phyloP scores from a whole-genome alignment of 2,329 filamentous ascomycete species.

The Rutstroemia sp. region DNA sequence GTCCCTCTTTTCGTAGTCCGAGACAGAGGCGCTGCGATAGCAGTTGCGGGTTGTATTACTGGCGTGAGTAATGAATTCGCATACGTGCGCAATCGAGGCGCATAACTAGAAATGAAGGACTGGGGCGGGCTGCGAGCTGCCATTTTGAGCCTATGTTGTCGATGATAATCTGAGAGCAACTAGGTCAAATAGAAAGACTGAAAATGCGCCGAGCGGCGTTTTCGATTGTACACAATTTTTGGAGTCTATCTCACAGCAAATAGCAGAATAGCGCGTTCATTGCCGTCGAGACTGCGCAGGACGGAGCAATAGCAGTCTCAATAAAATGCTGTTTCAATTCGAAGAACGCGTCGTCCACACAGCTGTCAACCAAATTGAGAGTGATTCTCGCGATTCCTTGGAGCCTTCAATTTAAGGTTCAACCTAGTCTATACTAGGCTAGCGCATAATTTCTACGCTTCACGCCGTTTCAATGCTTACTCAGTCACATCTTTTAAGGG shows the following conservation, averaged over 20 bases:
- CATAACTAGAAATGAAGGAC: slow-evolving; percentile 85
- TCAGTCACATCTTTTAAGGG: too few species aligned
- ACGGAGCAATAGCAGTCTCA: not conserved
- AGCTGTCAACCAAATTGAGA: not conserved
- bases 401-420: not conserved
- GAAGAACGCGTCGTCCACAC: not conserved
- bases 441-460: too few species aligned
- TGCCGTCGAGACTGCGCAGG: not conserved
- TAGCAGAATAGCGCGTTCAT: not conserved
- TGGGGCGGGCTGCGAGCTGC: slow-evolving; percentile 51
- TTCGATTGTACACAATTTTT: not conserved
- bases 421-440: too few species aligned
- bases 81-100: slow-evolving; percentile 82
- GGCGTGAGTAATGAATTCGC: slow-evolving; percentile 88
- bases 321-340: not conserved
- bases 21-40: slow-evolving; percentile 56
- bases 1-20: slow-evolving; percentile 97
- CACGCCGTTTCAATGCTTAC: too few species aligned
- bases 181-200: not conserved
- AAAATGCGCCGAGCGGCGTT: not conserved
- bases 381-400: not conserved
- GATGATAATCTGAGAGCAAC: not conserved
- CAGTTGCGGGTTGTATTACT: slow-evolving; percentile 63
- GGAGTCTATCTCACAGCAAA: not conserved
- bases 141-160: slow-evolving; percentile 16